Percentiles rank a stretch among this genome's conserved stretches.
These are phyloP conservation scores for Silene noctiflora DNA, from an alignment of 179 eudicot genomes.

Conservation along the genomic window DNA sequence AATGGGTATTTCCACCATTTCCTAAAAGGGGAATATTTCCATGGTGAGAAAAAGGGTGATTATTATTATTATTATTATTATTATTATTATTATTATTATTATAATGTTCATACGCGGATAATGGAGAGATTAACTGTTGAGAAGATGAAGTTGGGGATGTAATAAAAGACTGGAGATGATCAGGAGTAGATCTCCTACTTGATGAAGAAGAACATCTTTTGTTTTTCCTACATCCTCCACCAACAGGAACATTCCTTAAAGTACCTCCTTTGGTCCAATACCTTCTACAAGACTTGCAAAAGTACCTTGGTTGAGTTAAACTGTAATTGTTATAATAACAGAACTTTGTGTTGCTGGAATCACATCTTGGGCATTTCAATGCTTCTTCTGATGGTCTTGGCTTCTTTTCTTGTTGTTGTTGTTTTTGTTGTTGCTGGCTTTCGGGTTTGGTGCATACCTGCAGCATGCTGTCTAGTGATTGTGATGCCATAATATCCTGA, in stretches of 20 bases:
- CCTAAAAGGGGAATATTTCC: slow-evolving; percentile 26
- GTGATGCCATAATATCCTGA: too few relatives aligned
- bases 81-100: background rate
- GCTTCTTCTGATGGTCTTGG: too few relatives aligned
- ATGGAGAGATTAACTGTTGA: slow-evolving; percentile 14
- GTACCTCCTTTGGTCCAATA: slow-evolving; percentile 75
- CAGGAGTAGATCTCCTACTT: slow-evolving; percentile 17
- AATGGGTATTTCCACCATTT: slow-evolving; percentile 15
- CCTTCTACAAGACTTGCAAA: slow-evolving; percentile 66
- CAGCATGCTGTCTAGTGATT: too few relatives aligned
- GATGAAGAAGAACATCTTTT: slow-evolving; percentile 37
- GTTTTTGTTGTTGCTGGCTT: slow-evolving; percentile 12
- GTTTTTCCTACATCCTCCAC: slow-evolving; percentile 66
- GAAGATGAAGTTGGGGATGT: slow-evolving; percentile 13
- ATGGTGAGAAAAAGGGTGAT: slow-evolving; percentile 20
- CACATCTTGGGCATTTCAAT: slow-evolving; percentile 58
- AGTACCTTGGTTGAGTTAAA: slow-evolving; percentile 62
- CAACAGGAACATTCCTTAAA: slow-evolving; percentile 62
- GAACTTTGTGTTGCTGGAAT: slow-evolving; percentile 63
- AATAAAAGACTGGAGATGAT: slow-evolving; percentile 6
- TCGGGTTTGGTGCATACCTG: too few relatives aligned
- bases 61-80: too few relatives aligned
- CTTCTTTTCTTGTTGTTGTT: slow-evolving; percentile 20
- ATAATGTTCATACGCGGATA: slow-evolving; percentile 20
- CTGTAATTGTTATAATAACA: slow-evolving; percentile 76